Evolutionary conservation across 148 eudicot species (phyloP).

Genomic region (Chenopodium album): DNA sequence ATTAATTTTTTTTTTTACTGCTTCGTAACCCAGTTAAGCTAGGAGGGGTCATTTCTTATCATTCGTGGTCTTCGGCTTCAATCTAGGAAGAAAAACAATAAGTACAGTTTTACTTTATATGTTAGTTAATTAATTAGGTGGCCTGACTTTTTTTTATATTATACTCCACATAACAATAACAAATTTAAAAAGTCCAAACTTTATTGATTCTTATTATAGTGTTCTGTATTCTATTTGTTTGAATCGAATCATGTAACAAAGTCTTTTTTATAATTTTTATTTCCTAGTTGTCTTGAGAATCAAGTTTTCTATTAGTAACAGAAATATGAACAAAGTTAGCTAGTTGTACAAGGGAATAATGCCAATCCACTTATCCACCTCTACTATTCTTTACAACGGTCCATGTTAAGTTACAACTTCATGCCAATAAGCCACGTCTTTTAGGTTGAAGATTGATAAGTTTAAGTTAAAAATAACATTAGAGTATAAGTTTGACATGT

Average conservation of each 20-base stretch:
- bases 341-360: not conserved
- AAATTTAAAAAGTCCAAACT: not conserved
- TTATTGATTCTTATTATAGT: not conserved
- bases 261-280: not conserved
- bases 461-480: no score
- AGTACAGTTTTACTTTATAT: not conserved
- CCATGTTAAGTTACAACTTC: no score
- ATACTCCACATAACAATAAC: no score
- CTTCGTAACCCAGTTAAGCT: not conserved
- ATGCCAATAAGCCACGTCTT: no score
- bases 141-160: no score
- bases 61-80: not conserved
- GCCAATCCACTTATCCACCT: not conserved
- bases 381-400: not conserved
- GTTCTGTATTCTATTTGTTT: not conserved
- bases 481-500: no score
- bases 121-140: no score
- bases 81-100: not conserved
- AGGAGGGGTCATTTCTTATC: constrained; percentile 15
- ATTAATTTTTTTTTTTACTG: not conserved
- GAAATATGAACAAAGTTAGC: not conserved
- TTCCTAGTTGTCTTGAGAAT: not conserved
- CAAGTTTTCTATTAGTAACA: constrained; percentile 4
- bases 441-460: no score
- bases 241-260: not conserved